Evolutionary conservation across 1,284 basidiomycete species (phyloP).

Genomic region (Melampsora larici-populina): DNA sequence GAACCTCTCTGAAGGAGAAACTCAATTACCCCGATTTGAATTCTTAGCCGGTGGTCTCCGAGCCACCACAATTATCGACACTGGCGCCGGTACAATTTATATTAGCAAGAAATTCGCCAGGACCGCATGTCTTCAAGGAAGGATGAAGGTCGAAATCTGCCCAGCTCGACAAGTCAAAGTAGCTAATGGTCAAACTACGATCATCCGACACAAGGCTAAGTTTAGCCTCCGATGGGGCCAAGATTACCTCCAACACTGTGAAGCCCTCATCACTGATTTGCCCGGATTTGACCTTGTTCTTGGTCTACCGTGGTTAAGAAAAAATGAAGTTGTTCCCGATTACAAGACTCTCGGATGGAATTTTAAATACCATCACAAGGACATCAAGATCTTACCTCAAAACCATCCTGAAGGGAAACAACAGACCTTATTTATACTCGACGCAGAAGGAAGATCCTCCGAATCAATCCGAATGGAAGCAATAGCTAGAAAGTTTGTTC

Average conservation of each 20-base stretch:
- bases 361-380: background rate
- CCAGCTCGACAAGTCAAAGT: background rate
- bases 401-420: slow-evolving; percentile 3
- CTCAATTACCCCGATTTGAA: background rate
- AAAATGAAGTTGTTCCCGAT: background rate
- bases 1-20: too few relatives aligned
- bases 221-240: background rate
- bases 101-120: background rate
- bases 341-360: background rate
- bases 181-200: too few relatives aligned
- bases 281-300: too few relatives aligned
- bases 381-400: too few relatives aligned
- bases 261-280: too few relatives aligned
- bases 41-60: background rate
- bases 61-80: slow-evolving; percentile 11
- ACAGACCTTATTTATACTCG: too few relatives aligned
- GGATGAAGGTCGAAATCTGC: background rate
- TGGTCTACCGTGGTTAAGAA: too few relatives aligned
- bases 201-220: background rate
- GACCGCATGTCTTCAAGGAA: background rate
- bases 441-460: too few relatives aligned
- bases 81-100: slow-evolving; percentile 9
- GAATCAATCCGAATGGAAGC: background rate
- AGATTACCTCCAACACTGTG: background rate
- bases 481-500: background rate